Percentiles rank a stretch among this genome's conserved stretches.
These are phyloP conservation scores for Malus sieversii DNA, from an alignment of 306 rosid genomes.

Conservation along the genomic window DNA sequence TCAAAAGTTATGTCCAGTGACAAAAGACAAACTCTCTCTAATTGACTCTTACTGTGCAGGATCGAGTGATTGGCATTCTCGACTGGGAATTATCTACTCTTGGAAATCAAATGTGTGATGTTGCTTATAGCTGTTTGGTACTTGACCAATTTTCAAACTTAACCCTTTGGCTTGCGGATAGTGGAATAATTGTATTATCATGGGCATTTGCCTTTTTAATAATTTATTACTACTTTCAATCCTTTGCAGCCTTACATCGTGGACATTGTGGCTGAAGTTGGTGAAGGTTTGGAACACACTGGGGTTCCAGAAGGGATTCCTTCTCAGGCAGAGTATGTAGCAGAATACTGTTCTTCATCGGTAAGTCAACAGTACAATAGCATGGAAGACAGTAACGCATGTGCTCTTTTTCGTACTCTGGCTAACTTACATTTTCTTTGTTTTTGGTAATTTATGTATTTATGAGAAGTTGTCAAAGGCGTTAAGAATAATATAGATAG, in stretches of 20 bases:
- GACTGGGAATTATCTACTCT: conserved; percentile 98
- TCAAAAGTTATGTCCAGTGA: background rate
- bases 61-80: conserved; percentile 85
- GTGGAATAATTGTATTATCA: background rate
- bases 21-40: background rate
- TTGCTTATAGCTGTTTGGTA: conserved; percentile 82
- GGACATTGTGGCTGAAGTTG: conserved; percentile 24
- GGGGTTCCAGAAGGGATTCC: conserved; percentile 83
- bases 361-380: conserved; percentile 41
- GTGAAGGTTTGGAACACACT: conserved; percentile 46
- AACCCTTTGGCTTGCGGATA: background rate
- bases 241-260: conserved; percentile 53
- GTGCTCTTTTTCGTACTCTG: background rate
- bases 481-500: background rate
- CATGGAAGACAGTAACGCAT: background rate
- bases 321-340: conserved; percentile 69
- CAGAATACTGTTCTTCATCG: conserved; percentile 63
- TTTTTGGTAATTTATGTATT: background rate
- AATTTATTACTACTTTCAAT: conserved; percentile 9
- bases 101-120: conserved; percentile 97
- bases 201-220: background rate
- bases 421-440: background rate
- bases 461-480: conserved; percentile 9
- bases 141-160: background rate
- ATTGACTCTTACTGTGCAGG: conserved; percentile 48